Evolutionary conservation across 768 basidiomycete genomes (phyloP).

Genomic region (Tricholoma hemisulphureum): DNA sequence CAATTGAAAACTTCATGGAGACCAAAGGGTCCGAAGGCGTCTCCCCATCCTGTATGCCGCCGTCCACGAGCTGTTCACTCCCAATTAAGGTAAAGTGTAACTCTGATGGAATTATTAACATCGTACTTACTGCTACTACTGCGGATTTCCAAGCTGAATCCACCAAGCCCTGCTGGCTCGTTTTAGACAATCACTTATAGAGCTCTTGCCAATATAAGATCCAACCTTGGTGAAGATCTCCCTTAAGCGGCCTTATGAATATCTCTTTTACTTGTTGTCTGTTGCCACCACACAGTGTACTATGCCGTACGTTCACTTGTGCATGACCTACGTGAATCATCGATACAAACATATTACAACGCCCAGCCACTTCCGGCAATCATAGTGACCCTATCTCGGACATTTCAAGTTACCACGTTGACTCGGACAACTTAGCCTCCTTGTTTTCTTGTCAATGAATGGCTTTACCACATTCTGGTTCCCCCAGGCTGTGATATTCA

Average conservation of each 20-base stretch:
- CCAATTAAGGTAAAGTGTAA: neutral
- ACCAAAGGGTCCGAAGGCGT: no score
- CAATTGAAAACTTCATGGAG: neutral
- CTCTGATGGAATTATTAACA: no score
- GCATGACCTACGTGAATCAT: neutral
- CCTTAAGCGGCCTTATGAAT: neutral
- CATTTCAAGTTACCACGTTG: no score
- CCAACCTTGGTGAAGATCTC: neutral
- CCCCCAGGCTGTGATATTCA: neutral
- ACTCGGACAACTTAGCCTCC: no score
- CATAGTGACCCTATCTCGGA: neutral
- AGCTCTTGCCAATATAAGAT: neutral
- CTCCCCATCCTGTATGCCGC: no score
- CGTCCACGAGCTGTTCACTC: no score
- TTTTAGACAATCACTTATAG: no score
- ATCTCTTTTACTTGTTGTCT: neutral
- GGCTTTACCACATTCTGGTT: neutral
- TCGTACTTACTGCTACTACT: no score
- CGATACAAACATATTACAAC: neutral
- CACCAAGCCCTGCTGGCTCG: no score
- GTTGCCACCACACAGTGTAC: neutral
- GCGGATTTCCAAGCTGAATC: no score
- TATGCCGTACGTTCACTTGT: neutral
- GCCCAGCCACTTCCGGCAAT: neutral
- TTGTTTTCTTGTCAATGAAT: neutral